Percentiles rank a stretch among this genome's conserved stretches.
phyloP scores from a whole-genome alignment of 225 moss, liverwort and hornwort species.

The Sphagnum contortum region DNA sequence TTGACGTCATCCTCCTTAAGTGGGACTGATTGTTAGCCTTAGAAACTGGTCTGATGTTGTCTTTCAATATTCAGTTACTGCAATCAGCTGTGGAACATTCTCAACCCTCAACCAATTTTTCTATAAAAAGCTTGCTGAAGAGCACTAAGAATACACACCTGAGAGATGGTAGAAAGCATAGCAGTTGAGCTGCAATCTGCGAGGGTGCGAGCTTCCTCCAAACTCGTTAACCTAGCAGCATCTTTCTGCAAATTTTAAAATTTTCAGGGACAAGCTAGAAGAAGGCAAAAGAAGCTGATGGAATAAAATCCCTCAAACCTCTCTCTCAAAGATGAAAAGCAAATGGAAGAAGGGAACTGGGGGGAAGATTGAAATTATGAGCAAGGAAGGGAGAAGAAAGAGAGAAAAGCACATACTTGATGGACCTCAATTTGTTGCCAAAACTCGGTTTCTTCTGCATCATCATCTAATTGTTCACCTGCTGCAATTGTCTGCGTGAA shows the following conservation, averaged over 20 bases:
- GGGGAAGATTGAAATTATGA: not conserved
- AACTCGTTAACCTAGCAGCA: constrained; percentile 56
- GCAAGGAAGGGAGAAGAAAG: not conserved
- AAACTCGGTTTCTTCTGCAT: constrained; percentile 30
- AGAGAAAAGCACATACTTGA: constrained; percentile 32
- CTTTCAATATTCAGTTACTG: not conserved
- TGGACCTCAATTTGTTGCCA: constrained; percentile 44
- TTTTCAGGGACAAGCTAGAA: not conserved
- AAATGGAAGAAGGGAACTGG: not conserved
- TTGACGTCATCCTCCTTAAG: not conserved
- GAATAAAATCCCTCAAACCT: not conserved
- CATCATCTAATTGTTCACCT: too few relatives aligned
- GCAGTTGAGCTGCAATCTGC: constrained; percentile 45
- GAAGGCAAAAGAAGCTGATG: not conserved
- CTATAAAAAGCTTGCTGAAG: too few relatives aligned
- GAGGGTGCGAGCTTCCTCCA: constrained; percentile 81
- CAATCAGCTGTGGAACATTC: constrained; percentile 6
- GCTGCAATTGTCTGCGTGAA: too few relatives aligned
- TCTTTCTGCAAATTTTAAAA: constrained; percentile 27
- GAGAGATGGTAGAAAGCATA: constrained; percentile 78
- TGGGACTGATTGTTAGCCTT: not conserved
- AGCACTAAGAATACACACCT: constrained; percentile 19
- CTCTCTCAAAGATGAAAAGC: not conserved
- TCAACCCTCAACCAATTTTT: not conserved
- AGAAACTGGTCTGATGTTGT: not conserved